Percentiles rank a stretch among this genome's conserved stretches.
Conservation (phyloP, 805 yeast genomes). For the Deakozyma indianensis region DNA sequence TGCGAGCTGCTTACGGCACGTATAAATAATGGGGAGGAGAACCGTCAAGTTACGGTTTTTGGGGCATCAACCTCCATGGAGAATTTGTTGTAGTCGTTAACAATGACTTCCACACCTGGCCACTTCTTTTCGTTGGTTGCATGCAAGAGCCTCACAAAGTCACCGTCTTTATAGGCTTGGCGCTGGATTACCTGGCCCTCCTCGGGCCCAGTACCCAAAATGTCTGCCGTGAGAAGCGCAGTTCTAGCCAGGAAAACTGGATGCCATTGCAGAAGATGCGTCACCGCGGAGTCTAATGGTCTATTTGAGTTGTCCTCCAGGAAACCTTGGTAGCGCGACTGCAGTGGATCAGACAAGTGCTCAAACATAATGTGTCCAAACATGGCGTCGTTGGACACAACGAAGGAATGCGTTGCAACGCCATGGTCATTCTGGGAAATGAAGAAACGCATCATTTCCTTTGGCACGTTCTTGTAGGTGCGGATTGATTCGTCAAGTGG, state of each 20-base stretch:
- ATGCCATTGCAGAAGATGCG: constrained; percentile 82
- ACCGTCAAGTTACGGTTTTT: no score
- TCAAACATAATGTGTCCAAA: constrained; percentile 57
- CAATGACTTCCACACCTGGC: constrained; percentile 5
- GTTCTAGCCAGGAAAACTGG: constrained; percentile 57
- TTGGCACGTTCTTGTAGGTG: constrained; percentile 49
- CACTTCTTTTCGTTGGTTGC: constrained; percentile 7
- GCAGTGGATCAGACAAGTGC: constrained; percentile 53
- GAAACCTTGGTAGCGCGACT: constrained; percentile 46
- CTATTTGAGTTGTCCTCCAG: constrained; percentile 26
- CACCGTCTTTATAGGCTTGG: constrained; percentile 14
- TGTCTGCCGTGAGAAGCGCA: constrained; percentile 46
- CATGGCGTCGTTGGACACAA: constrained; percentile 41
- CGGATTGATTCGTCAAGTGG: constrained; percentile 54
- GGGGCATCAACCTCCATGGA: background rate
- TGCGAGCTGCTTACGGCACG: no score
- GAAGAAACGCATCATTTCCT: constrained; percentile 41
- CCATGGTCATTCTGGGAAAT: constrained; percentile 51
- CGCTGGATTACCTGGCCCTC: constrained; percentile 15
- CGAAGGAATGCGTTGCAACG: constrained; percentile 48
- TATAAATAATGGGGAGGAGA: no score
- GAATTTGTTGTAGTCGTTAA: background rate
- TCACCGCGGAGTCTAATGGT: constrained; percentile 28
- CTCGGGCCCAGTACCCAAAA: constrained; percentile 23
- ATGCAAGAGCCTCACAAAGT: constrained; percentile 14